phyloP scores from a whole-genome alignment of 169 alveolate genomes.

The Ichthyophthirius multifiliis region DNA sequence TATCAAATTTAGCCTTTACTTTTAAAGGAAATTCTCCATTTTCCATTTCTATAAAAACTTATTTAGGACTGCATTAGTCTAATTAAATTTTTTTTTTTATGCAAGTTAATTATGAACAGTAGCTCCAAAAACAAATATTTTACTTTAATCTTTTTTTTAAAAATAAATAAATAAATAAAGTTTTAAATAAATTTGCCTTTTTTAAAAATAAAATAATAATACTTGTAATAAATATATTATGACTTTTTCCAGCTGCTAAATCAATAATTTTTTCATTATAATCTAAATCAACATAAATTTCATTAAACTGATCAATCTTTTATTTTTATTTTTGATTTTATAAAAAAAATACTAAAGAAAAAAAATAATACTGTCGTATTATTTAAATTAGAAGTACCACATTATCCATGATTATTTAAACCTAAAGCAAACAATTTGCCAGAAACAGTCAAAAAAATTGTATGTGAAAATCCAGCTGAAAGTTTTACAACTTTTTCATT shows the following conservation, averaged over 20 bases:
- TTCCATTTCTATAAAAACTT: constrained; percentile 18
- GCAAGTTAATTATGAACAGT: constrained; percentile 10
- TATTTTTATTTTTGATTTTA: not conserved
- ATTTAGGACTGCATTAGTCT: constrained; percentile 16
- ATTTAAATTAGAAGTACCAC: constrained; percentile 29
- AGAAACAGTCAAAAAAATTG: constrained; percentile 6
- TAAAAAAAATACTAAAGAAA: not conserved
- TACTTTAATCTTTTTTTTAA: not conserved
- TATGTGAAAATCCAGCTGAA: constrained; percentile 32
- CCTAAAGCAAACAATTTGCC: constrained; percentile 26
- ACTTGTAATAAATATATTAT: constrained; percentile 27
- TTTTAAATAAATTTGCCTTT: not conserved
- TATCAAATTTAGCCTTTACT: constrained; percentile 38
- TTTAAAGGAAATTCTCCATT: constrained; percentile 20
- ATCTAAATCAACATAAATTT: constrained; percentile 18
- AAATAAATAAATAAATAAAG: not conserved
- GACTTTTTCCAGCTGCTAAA: constrained; percentile 38
- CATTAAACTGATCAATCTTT: constrained; percentile 5
- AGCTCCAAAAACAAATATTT: constrained; percentile 25
- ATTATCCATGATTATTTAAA: constrained; percentile 24
- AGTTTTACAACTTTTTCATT: constrained; percentile 9
- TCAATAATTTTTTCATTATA: constrained; percentile 20
- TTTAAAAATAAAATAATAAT: not conserved
- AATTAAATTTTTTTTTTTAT: not conserved
- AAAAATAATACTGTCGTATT: not conserved